Evolutionary conservation across 768 basidiomycete genomes (phyloP).

Genomic region (Polyporus arcularius): DNA sequence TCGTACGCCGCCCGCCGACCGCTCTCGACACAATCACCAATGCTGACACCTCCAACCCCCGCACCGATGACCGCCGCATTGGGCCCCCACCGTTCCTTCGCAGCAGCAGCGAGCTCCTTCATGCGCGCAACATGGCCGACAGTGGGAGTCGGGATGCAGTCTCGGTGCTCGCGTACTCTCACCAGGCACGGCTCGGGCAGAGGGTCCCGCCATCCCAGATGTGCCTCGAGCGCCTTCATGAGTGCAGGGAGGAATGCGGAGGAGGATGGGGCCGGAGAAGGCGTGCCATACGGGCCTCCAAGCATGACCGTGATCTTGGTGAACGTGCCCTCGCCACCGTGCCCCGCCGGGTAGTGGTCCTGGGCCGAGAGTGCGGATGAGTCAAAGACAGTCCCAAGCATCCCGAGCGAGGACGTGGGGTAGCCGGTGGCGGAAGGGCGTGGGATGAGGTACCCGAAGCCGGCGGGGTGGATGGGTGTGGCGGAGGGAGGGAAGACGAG

Average conservation of each 20-base stretch:
- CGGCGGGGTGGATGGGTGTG: slow-evolving; percentile 67
- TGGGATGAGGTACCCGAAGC: slow-evolving; percentile 94
- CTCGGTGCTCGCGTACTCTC: slow-evolving; percentile 51
- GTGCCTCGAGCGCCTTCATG: slow-evolving; percentile 28
- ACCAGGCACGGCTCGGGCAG: slow-evolving; percentile 57
- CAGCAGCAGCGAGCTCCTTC: slow-evolving; percentile 49
- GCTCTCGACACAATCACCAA: slow-evolving; percentile 81
- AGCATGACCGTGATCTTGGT: slow-evolving; percentile 91
- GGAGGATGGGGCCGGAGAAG: slow-evolving; percentile 44
- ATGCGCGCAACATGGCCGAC: slow-evolving; percentile 77
- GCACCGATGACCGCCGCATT: slow-evolving; percentile 74
- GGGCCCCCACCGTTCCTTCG: slow-evolving; percentile 45
- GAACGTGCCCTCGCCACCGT: slow-evolving; percentile 27
- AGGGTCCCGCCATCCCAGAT: slow-evolving; percentile 21
- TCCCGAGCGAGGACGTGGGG: slow-evolving; percentile 37
- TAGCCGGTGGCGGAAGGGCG: slow-evolving; percentile 61
- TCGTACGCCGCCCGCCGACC: slow-evolving; percentile 51
- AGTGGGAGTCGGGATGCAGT: slow-evolving; percentile 78
- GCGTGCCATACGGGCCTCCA: slow-evolving; percentile 66
- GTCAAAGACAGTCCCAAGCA: slow-evolving; percentile 91
- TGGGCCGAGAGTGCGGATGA: slow-evolving; percentile 71
- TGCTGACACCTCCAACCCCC: slow-evolving; percentile 83
- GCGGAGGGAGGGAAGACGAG: slow-evolving; percentile 68
- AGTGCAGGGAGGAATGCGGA: slow-evolving; percentile 29
- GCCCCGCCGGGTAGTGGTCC: slow-evolving; percentile 30